Evolutionary conservation across 2,329 filamentous ascomycete genomes (phyloP), one percentile per base, ranked within the genome.

Genomic region (Lasiodiplodia citricola): DNA sequence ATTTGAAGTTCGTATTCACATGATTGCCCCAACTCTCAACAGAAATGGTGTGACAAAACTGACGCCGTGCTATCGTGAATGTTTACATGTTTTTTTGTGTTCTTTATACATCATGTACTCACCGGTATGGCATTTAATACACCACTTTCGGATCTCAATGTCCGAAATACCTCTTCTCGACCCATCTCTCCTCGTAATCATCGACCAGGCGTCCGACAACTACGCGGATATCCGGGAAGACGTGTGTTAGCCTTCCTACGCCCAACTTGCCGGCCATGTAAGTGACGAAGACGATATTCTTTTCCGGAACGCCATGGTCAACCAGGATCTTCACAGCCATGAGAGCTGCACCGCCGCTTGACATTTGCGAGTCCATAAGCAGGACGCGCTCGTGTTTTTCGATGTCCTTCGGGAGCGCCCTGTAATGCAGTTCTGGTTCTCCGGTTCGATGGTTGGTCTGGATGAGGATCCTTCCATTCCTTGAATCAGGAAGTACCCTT

Each of bases 291-390:
- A 97, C 92, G 72, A 99, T 97, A 72, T 87, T 90, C 56, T 93
- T 88, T 76, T 96, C 90, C 6, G 88, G 83, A 7, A 98, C 94
- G 13, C 96, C 96, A 76, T 98, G 94, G 78, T 99, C 96, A 18
- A 97, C 89, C 66, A 99, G 83, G n/a, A 98, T 93, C 76, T 96
- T 92, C 52, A 98, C 94, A 0, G 96, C 94, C 96, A 99, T 99
- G 69, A 99, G 83, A 4, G 88, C 89, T 14, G 89, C 88, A 44
- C 94, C 95, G 54, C 96, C 96, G 70, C 91, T 94, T 31, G 93
- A 93, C 92, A 98, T 97, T 78, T 99, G 96, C 16, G 94, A 91
- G 79, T 98, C 96, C 23, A 98, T 84, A 8, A 99, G 84, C 70
- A 99, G 84, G 21, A 99, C 93, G 62, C 91, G 91, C 72, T 92